Percentiles rank a stretch among this genome's conserved stretches.
Conservation (phyloP, 2,329 filamentous ascomycete genomes). For the Grosmannia huntii region DNA sequence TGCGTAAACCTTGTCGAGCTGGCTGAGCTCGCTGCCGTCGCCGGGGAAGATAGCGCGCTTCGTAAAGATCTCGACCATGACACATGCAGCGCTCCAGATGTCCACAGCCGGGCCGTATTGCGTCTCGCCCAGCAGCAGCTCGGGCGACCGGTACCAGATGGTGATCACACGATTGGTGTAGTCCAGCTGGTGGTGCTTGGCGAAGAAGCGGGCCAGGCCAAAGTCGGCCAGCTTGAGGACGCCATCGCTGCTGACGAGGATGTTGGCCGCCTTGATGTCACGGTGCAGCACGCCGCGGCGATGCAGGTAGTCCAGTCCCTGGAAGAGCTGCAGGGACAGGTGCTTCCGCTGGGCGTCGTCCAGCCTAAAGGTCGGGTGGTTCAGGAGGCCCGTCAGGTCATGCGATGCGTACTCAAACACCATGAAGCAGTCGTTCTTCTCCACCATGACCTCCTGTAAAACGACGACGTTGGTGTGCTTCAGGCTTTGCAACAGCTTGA, state of each 20-base stretch:
- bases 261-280: constrained; percentile 97
- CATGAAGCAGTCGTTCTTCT: constrained; percentile 98
- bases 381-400: constrained; percentile 86
- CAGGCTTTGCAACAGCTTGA: constrained; percentile 80
- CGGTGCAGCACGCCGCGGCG: constrained; percentile 86
- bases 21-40: constrained; percentile 88
- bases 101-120: constrained; percentile 83
- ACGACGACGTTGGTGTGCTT: constrained; percentile 73
- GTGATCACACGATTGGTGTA: constrained; percentile 99
- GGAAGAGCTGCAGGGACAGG: constrained; percentile 82
- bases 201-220: constrained; percentile 89
- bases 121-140: constrained; percentile 82
- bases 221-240: constrained; percentile 92
- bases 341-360: constrained; percentile 83
- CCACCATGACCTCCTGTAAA: constrained; percentile 89
- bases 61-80: constrained; percentile 93
- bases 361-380: constrained; percentile 83
- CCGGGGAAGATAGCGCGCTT: constrained; percentile 89
- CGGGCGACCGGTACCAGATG: constrained; percentile 91
- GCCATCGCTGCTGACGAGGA: constrained; percentile 80
- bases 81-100: constrained; percentile 94
- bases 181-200: constrained; percentile 80
- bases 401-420: constrained; percentile 97
- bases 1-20: constrained; percentile 93
- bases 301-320: constrained; percentile 88